Conservation (phyloP, 176 grass and related monocot genomes). For the Thinopyrum elongatum region DNA sequence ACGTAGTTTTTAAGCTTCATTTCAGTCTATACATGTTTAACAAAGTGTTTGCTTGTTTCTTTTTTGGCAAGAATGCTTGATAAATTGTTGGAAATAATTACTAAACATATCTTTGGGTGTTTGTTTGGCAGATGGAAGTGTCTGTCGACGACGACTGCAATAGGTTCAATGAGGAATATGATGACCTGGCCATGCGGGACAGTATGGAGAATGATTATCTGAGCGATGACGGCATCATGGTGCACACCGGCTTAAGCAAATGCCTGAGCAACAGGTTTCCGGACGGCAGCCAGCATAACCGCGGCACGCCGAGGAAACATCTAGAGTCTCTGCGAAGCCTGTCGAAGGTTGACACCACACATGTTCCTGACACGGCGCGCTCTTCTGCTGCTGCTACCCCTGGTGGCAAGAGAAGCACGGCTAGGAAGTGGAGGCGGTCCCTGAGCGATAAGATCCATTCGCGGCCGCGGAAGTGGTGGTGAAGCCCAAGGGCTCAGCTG, state of each 20-base stretch:
- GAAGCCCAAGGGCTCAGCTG: constrained; percentile 18
- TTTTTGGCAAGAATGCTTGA: neutral
- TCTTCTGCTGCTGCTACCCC: constrained; percentile 21
- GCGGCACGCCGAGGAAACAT: constrained; percentile 30
- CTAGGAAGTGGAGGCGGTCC: constrained; percentile 56
- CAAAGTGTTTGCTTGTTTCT: too few relatives aligned
- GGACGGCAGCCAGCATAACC: constrained; percentile 2
- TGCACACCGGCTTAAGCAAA: constrained; percentile 30
- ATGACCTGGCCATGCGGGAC: constrained; percentile 75
- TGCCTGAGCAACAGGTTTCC: constrained; percentile 24
- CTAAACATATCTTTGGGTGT: neutral
- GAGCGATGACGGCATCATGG: constrained; percentile 46
- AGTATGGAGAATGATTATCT: constrained; percentile 51
- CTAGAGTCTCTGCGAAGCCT: constrained; percentile 39
- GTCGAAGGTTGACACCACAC: constrained; percentile 25
- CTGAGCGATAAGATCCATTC: constrained; percentile 48
- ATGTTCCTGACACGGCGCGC: constrained; percentile 33
- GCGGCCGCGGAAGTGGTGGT: constrained; percentile 19
- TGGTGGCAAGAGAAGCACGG: neutral
- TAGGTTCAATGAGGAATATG: constrained; percentile 84
- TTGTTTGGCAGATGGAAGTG: constrained; percentile 69
- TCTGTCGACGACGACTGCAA: constrained; percentile 81
- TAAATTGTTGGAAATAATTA: neutral
- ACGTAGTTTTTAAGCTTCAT: too few relatives aligned
- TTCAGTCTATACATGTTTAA: too few relatives aligned